These are phyloP conservation scores for Colletotrichum nymphaeae DNA, from an alignment of 2,329 filamentous ascomycete species.

Conservation along the genomic window DNA sequence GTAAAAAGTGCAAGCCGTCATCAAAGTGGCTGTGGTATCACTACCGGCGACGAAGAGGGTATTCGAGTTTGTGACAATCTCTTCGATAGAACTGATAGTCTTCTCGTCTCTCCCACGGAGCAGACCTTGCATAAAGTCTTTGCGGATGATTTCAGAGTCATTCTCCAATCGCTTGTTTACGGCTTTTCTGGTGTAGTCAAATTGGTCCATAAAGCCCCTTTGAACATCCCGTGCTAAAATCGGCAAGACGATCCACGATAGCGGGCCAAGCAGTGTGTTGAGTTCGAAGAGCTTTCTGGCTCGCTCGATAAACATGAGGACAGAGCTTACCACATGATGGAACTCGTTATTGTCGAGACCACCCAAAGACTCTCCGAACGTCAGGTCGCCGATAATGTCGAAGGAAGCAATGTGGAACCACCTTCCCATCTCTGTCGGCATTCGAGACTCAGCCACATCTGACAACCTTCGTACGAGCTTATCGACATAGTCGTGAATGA, in stretches of 20 bases:
- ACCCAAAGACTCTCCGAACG: conserved; percentile 43
- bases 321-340: conserved; percentile 40
- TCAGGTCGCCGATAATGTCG: conserved; percentile 44
- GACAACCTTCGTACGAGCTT: conserved; percentile 38
- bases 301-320: conserved; percentile 36
- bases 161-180: conserved; percentile 26
- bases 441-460: conserved; percentile 25
- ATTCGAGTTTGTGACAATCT: conserved; percentile 9
- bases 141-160: conserved; percentile 7
- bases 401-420: conserved; percentile 38
- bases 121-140: conserved; percentile 37
- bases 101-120: conserved; percentile 21
- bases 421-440: conserved; percentile 5
- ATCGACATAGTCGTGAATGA: conserved; percentile 42
- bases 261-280: background rate
- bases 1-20: conserved; percentile 38
- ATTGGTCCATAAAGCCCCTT: background rate
- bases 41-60: conserved; percentile 42
- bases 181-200: conserved; percentile 6
- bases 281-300: conserved; percentile 20
- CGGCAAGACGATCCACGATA: background rate
- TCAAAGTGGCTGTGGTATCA: conserved; percentile 47
- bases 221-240: too few species aligned
- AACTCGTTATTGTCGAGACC: conserved; percentile 38
- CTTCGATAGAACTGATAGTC: conserved; percentile 1